phyloP scores from a whole-genome alignment of 805 yeast species.

The Priceomyces haplophilus region DNA sequence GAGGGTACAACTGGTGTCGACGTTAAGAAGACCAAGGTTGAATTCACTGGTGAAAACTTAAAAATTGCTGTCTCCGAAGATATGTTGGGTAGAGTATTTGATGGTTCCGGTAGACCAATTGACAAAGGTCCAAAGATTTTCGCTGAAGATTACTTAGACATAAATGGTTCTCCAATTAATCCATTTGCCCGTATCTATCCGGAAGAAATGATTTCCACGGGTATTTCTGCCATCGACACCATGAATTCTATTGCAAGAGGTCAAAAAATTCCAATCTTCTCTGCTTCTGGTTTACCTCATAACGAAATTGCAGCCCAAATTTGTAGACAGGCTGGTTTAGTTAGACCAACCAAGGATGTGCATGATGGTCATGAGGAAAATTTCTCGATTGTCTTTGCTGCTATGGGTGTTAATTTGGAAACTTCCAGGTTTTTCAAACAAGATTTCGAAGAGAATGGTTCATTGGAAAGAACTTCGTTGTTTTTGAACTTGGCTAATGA shows the following conservation, averaged over 20 bases:
- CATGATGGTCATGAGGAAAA: slow-evolving; percentile 99
- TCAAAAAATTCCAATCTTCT: slow-evolving; percentile 97
- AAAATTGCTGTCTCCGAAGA: slow-evolving; percentile 95
- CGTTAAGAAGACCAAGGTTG: slow-evolving; percentile 95
- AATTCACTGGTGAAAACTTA: slow-evolving; percentile 93
- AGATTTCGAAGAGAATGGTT: slow-evolving; percentile 98
- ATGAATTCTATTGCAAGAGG: slow-evolving; percentile 99
- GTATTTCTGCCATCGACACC: slow-evolving; percentile 97
- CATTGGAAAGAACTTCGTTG: slow-evolving; percentile 94
- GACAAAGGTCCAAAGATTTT: slow-evolving; percentile 98
- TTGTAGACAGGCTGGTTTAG: slow-evolving; percentile 99
- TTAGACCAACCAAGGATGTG: slow-evolving; percentile 98
- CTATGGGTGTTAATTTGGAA: slow-evolving; percentile 99
- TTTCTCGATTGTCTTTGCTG: slow-evolving; percentile 98
- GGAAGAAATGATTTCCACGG: slow-evolving; percentile 99
- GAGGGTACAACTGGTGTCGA: slow-evolving; percentile 99
- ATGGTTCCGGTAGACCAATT: slow-evolving; percentile 98
- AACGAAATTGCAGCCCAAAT: slow-evolving; percentile 99
- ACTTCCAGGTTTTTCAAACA: slow-evolving; percentile 98
- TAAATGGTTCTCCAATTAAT: slow-evolving; percentile 97
- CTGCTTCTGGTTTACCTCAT: slow-evolving; percentile 99
- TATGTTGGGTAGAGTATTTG: slow-evolving; percentile 95
- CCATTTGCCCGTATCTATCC: slow-evolving; percentile 98
- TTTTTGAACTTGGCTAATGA: slow-evolving; percentile 98
- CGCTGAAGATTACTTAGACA: slow-evolving; percentile 97